A percentile compares a stretch with the other conserved stretches of the same genome.
Conservation (phyloP, 495 filamentous ascomycete species). For the Bathelium albidoporum region DNA sequence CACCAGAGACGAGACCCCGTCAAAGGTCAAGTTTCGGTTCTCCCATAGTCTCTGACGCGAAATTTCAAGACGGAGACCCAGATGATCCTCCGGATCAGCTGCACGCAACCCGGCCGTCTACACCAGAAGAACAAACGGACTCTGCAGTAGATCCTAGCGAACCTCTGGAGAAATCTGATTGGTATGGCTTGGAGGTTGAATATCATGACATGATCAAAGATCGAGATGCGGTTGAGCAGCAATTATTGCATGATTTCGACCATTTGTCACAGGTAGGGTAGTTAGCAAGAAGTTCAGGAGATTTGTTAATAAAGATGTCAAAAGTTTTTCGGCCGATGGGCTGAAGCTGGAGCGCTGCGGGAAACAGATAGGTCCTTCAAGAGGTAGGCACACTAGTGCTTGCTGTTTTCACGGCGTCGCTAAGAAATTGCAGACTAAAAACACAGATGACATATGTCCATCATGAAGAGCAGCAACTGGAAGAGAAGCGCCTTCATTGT, state of each 20-base stretch:
- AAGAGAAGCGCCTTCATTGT: slow-evolving; percentile 21
- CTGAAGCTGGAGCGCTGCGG: not conserved
- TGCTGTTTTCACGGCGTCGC: not conserved
- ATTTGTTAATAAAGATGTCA: not conserved
- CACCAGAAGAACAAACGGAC: not conserved
- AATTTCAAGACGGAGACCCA: not conserved
- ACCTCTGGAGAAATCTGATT: slow-evolving; percentile 16
- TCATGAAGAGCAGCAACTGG: slow-evolving; percentile 18
- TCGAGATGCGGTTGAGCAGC: slow-evolving; percentile 8
- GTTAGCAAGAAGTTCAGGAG: not conserved
- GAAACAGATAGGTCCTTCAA: slow-evolving; percentile 20
- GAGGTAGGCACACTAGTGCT: slow-evolving; percentile 7
- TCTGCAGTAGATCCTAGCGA: slow-evolving; percentile 9
- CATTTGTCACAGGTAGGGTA: slow-evolving; percentile 12
- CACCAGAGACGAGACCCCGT: not conserved
- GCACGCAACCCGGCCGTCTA: not conserved
- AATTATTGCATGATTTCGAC: slow-evolving; percentile 17
- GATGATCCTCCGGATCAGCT: not conserved
- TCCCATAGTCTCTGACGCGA: not conserved
- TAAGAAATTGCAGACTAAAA: slow-evolving; percentile 11
- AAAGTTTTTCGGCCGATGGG: slow-evolving; percentile 2
- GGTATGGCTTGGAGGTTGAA: slow-evolving; percentile 11
- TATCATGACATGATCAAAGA: slow-evolving; percentile 18
- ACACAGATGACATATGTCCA: slow-evolving; percentile 19
- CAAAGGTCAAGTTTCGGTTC: not conserved